Conservation (phyloP, 208 protist genomes). For the Leptomonas pyrrhocoris region DNA sequence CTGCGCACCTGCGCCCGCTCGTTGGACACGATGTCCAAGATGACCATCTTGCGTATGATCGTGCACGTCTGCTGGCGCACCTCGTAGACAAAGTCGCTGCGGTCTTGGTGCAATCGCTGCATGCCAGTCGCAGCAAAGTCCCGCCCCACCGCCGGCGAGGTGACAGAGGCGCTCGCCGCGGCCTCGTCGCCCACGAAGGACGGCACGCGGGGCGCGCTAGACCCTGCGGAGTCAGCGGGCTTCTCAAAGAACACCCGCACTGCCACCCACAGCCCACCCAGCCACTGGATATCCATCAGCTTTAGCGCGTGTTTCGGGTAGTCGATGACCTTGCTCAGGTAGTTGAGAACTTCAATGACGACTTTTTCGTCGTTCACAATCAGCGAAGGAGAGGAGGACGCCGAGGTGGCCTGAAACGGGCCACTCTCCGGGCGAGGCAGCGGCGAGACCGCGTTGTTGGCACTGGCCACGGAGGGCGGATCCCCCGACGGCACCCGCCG, state of each 20-base stretch:
- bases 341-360: slow-evolving; percentile 60
- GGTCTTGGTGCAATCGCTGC: slow-evolving; percentile 26
- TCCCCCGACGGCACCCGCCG: slow-evolving; percentile 8
- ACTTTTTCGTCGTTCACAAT: slow-evolving; percentile 47
- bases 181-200: slow-evolving; percentile 1
- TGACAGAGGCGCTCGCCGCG: not conserved
- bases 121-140: slow-evolving; percentile 10
- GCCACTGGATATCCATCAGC: slow-evolving; percentile 72
- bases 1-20: slow-evolving; percentile 60
- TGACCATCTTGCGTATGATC: slow-evolving; percentile 72
- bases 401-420: not conserved
- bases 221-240: not conserved
- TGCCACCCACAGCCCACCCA: slow-evolving; percentile 81
- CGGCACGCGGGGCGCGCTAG: not conserved
- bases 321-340: slow-evolving; percentile 86
- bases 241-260: slow-evolving; percentile 49
- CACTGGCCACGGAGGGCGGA: not conserved
- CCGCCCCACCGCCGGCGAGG: not conserved
- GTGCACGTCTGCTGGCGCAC: slow-evolving; percentile 55
- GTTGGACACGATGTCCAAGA: slow-evolving; percentile 74
- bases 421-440: slow-evolving; percentile 23
- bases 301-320: slow-evolving; percentile 59
- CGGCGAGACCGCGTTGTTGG: not conserved
- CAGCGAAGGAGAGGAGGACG: not conserved
- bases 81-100: slow-evolving; percentile 38